Conservation (phyloP, 1,284 basidiomycete genomes). For the Sporisorium iseilematis-ciliati region DNA sequence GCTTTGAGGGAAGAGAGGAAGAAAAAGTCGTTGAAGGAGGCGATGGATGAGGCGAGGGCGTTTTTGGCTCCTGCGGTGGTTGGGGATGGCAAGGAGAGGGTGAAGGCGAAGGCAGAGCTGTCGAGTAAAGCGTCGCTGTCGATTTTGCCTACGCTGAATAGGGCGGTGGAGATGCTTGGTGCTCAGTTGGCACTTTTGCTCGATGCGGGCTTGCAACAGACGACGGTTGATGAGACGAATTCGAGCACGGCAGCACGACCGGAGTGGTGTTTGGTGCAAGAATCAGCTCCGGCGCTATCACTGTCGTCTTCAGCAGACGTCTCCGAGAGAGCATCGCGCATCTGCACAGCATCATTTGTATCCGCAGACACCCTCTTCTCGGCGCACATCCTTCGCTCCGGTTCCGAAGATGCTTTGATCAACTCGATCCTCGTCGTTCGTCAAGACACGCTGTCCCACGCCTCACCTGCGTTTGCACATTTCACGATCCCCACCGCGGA, state of each 20-base stretch:
- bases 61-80: conserved; percentile 10
- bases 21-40: background rate
- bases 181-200: conserved; percentile 14
- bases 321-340: background rate
- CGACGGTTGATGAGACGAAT: conserved; percentile 1
- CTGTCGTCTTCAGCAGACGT: conserved; percentile 12
- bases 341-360: conserved; percentile 9
- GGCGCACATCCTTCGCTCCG: conserved; percentile 13
- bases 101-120: background rate
- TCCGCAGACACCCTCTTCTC: conserved; percentile 6
- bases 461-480: background rate
- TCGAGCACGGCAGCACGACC: background rate
- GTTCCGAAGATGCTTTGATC: background rate
- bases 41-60: conserved; percentile 13
- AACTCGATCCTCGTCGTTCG: conserved; percentile 18
- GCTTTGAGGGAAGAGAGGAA: background rate
- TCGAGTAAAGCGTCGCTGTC: conserved; percentile 2
- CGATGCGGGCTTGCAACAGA: conserved; percentile 9
- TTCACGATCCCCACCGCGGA: conserved; percentile 7
- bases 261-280: conserved; percentile 1
- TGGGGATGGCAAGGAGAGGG: background rate
- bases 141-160: conserved; percentile 18
- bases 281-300: conserved; percentile 20
- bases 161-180: conserved; percentile 25
- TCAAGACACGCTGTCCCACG: background rate